Percentiles rank a stretch among this genome's conserved stretches.
Evolutionary conservation across 176 grass and related monocot species (phyloP).

Genomic region (Musa itinerans): DNA sequence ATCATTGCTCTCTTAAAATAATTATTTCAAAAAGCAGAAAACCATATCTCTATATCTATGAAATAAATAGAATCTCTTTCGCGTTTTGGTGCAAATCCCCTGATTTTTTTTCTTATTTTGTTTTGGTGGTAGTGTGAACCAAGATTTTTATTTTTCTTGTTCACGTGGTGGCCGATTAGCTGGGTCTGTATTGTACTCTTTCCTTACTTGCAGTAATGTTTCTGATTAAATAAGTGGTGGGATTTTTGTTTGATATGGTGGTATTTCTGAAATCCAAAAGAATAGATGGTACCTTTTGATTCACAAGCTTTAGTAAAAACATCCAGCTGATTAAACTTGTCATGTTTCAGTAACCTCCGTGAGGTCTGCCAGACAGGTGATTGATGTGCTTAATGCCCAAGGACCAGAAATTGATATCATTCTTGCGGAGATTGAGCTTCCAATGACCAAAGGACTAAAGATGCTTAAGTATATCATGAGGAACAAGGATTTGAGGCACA

Average conservation of each 20-base stretch:
- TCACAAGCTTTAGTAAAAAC: slow-evolving; percentile 5
- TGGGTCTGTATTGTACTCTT: not conserved
- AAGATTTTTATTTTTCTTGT: not conserved
- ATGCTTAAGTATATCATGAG: slow-evolving; percentile 93
- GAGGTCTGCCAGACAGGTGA: slow-evolving; percentile 70
- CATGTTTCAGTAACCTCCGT: slow-evolving; percentile 60
- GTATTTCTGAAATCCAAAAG: not conserved
- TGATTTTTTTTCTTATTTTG: not conserved
- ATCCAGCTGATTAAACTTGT: not conserved
- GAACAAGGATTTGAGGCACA: slow-evolving; percentile 69
- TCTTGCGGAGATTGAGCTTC: slow-evolving; percentile 83
- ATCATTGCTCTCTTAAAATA: not conserved
- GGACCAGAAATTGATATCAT: slow-evolving; percentile 77
- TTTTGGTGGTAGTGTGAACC: not conserved
- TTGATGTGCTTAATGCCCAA: slow-evolving; percentile 63
- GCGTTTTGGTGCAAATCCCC: not conserved
- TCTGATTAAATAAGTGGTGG: not conserved
- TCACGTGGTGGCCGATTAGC: not conserved
- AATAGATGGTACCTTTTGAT: not conserved
- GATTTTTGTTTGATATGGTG: not conserved
- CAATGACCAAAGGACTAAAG: slow-evolving; percentile 81
- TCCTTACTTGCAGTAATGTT: too few relatives aligned
- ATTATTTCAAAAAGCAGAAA: not conserved
- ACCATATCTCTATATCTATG: not conserved
- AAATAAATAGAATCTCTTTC: not conserved